Conservation (phyloP, 441 rosid species). For the Flueggea neowawraea region DNA sequence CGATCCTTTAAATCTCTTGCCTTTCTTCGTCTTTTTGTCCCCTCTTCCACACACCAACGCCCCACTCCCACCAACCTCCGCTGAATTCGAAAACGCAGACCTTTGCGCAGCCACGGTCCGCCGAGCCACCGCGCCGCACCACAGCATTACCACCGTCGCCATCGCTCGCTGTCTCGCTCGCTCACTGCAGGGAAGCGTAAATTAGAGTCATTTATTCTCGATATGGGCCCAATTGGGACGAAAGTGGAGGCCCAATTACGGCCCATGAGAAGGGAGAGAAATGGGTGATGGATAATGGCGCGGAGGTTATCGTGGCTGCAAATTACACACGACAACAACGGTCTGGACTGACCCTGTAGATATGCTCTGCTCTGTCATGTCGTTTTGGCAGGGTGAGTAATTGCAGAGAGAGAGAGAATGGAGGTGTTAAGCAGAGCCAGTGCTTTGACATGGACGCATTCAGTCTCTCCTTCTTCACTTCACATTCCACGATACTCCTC, state of each 20-base stretch:
- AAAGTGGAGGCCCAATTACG: neutral
- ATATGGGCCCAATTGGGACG: constrained; percentile 8
- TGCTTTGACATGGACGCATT: constrained; percentile 54
- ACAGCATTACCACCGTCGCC: constrained; percentile 60
- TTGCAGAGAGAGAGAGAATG: neutral
- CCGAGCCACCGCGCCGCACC: constrained; percentile 64
- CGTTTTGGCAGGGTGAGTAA: neutral
- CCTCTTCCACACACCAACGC: constrained; percentile 82
- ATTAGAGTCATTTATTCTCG: too few relatives aligned
- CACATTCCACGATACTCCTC: constrained; percentile 34
- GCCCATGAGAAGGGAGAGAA: neutral
- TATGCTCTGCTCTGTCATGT: neutral
- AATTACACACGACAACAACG: constrained; percentile 31
- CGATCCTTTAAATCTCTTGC: constrained; percentile 90
- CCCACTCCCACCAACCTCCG: constrained; percentile 17
- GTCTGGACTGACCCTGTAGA: neutral
- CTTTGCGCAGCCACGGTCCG: constrained; percentile 37
- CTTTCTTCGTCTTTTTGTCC: constrained; percentile 89
- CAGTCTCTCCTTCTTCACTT: constrained; percentile 44
- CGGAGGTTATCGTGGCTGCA: constrained; percentile 36
- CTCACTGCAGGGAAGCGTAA: neutral
- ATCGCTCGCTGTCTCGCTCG: neutral
- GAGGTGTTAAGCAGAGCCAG: too few relatives aligned
- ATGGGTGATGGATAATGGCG: constrained; percentile 23
- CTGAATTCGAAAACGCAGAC: constrained; percentile 16